A percentile compares a stretch with the other conserved stretches of the same genome.
Conservation (phyloP, 345 rosid species). For the Eutrema japonicum region DNA sequence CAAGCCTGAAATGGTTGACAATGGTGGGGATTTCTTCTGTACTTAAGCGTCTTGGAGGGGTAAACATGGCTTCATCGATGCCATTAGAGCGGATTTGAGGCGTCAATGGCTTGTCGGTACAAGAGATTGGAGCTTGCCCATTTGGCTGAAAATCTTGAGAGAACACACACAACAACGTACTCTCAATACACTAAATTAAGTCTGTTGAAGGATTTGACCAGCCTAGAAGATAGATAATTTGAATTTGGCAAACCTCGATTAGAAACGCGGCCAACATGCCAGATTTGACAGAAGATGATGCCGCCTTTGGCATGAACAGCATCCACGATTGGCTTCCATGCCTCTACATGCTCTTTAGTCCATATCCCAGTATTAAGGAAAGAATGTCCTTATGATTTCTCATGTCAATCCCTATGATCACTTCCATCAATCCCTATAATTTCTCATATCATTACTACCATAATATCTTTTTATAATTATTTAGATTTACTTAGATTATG, state of each 20-base stretch:
- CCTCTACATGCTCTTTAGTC: conserved; percentile 84
- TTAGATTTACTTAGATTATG: too few relatives aligned
- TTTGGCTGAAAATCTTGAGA: conserved; percentile 54
- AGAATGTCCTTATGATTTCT: too few relatives aligned
- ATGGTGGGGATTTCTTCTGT: conserved; percentile 69
- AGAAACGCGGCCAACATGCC: conserved; percentile 80
- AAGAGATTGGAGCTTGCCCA: conserved; percentile 69
- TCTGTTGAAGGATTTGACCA: neutral
- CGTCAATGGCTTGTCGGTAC: conserved; percentile 55
- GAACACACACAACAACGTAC: neutral
- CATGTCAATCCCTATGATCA: too few relatives aligned
- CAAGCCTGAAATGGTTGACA: conserved; percentile 67
- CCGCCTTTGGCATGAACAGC: conserved; percentile 88
- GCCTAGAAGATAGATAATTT: neutral
- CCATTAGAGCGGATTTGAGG: conserved; percentile 55
- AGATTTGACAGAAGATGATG: conserved; percentile 68
- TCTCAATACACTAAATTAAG: neutral
- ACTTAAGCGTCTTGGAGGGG: conserved; percentile 58
- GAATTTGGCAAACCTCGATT: conserved; percentile 38
- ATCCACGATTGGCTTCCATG: conserved; percentile 86
- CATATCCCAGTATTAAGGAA: too few relatives aligned
- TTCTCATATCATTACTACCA: too few relatives aligned
- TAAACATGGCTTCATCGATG: conserved; percentile 46
- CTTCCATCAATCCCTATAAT: too few relatives aligned
- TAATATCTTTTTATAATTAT: too few relatives aligned